These are phyloP conservation scores for Phytopythium vexans DNA, from an alignment of 352 stramenopile species.

Conservation along the genomic window DNA sequence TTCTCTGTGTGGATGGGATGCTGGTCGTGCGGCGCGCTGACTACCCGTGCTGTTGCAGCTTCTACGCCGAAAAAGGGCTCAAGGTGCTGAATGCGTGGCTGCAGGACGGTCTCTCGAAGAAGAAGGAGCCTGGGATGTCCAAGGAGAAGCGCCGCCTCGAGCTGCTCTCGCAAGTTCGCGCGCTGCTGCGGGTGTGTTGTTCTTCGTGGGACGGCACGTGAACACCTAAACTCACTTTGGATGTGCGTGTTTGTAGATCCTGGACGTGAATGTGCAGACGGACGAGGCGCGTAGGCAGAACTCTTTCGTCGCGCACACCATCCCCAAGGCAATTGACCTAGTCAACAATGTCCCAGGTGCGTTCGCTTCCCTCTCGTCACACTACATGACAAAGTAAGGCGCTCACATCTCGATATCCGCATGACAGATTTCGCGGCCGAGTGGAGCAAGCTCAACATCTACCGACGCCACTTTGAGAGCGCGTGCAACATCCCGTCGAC, in stretches of 20 bases:
- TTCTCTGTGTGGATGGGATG: too few relatives aligned
- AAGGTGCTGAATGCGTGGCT: constrained; percentile 77
- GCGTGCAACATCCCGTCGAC: constrained; percentile 59
- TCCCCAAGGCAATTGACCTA: constrained; percentile 60
- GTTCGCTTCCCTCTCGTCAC: neutral
- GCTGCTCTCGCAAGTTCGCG: constrained; percentile 77
- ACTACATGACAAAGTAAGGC: neutral
- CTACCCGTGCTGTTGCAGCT: constrained; percentile 23
- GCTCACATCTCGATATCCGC: neutral
- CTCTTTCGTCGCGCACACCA: constrained; percentile 52
- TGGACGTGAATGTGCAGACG: constrained; percentile 71
- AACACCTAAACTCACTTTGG: too few relatives aligned
- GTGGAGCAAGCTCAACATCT: constrained; percentile 76
- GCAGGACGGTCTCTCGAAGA: constrained; percentile 32
- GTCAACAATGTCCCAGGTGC: constrained; percentile 62
- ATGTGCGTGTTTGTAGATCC: constrained; percentile 25
- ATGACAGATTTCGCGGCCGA: constrained; percentile 57
- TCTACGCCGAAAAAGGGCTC: constrained; percentile 70
- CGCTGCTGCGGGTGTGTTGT: constrained; percentile 49
- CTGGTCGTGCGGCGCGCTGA: too few relatives aligned
- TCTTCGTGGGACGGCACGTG: neutral
- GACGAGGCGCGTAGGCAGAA: constrained; percentile 66
- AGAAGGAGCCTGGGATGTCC: constrained; percentile 35
- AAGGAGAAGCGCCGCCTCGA: constrained; percentile 68
- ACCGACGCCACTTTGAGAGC: constrained; percentile 76